Base-by-base conservation (phyloP, 1,284 basidiomycete genomes). In the Cryptococcus sp. region DNA sequence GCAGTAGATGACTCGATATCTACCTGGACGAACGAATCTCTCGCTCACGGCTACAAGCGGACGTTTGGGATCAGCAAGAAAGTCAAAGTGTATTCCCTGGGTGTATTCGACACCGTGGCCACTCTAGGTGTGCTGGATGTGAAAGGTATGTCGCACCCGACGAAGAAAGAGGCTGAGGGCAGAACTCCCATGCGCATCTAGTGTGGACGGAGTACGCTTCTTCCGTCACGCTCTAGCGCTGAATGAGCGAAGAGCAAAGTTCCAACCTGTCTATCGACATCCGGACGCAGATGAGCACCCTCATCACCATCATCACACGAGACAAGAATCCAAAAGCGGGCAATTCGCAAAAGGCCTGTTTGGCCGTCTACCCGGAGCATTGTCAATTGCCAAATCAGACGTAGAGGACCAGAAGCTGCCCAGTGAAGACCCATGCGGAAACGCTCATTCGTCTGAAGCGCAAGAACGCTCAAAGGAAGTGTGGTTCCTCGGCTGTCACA, bases 181-280 rank as follows among this genome's bases (percentile, higher is more conserved):
- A 54, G 65, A 59, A 20, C 62, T 71, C 7, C 65, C 67, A 5
- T 69, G 66, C 53, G 69, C 67, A 4, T 41, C 57, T 15, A 57
- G 60, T 8, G 60, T 67, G 25, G 55, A 58, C 15, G 57, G 54
- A 20, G 69, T 79, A 49, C 40, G 42, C 1, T 69, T 69, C 63
- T 79, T 78, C 62, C 67, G 76, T 8, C 77, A 79, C 19, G 73
- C 74, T 2, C 54, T 77, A 8, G 67, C 75, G 3, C 63, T 78
- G 30, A 73, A 78, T 54, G 77, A 78, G 54, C 64, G 70, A 11
- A 61, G 77, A 27, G 70, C 69, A 19, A 67, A 73, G 23, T 78
- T 77, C 55, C 57, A 61, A n/a, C 71, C 70, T 11, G 72, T 70
- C 22, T 69, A 67, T 39, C 61, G 57, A 6, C 57, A 51, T 11